phyloP scores from a whole-genome alignment of 1,139 yeast genomes.

The Nadsonia commutata region DNA sequence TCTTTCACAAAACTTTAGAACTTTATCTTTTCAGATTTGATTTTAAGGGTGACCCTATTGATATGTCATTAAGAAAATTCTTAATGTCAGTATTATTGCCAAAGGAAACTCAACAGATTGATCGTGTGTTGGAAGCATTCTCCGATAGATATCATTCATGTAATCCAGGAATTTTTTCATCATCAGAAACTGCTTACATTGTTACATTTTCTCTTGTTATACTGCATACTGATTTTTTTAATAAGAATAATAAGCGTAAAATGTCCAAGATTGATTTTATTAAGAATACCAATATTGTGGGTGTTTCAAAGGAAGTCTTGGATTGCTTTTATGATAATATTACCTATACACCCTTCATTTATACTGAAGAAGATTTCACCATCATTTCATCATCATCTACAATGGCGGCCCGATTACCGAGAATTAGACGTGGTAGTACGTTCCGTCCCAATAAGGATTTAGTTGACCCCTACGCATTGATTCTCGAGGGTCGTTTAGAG shows the following conservation, averaged over 20 bases:
- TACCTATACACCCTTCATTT: constrained; percentile 38
- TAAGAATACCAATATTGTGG: constrained; percentile 29
- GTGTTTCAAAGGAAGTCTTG: constrained; percentile 27
- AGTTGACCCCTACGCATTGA: constrained; percentile 26
- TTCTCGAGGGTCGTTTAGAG: constrained; percentile 24
- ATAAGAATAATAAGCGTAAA: constrained; percentile 45
- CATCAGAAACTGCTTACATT: constrained; percentile 40
- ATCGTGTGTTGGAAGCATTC: constrained; percentile 43
- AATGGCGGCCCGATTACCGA: constrained; percentile 7
- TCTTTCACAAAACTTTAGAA: constrained; percentile 25
- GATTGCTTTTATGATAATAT: constrained; percentile 51
- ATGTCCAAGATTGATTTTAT: constrained; percentile 49
- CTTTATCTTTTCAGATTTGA: constrained; percentile 29
- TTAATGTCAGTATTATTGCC: constrained; percentile 44
- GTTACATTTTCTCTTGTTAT: constrained; percentile 46
- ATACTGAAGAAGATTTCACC: constrained; percentile 23
- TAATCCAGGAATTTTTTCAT: constrained; percentile 25
- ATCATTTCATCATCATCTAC: constrained; percentile 1
- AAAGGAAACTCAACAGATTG: constrained; percentile 57
- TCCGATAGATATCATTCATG: constrained; percentile 32
- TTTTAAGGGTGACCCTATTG: constrained; percentile 40
- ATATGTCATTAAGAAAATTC: constrained; percentile 44
- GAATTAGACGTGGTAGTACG: constrained; percentile 13
- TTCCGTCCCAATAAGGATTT: constrained; percentile 20
- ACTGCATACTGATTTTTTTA: constrained; percentile 57